A percentile compares a stretch with the other conserved stretches of the same genome.
phyloP scores from a whole-genome alignment of 345 rosid species.

The Alliaria petiolata region DNA sequence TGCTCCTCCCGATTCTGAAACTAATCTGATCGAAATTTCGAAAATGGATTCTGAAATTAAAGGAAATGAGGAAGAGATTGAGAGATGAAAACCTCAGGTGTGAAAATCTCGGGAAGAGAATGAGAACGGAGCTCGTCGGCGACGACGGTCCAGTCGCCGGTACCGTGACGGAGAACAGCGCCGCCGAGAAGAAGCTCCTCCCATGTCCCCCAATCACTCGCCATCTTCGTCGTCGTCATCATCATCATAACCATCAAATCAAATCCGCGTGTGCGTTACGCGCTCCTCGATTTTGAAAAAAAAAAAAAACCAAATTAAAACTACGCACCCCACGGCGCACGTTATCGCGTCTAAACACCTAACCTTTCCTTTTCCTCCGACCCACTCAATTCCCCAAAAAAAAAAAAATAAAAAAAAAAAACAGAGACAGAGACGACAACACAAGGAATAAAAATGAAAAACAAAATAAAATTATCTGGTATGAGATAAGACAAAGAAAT shows the following conservation, averaged over 20 bases:
- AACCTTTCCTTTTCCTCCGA: constrained; percentile 6
- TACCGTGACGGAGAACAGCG: constrained; percentile 88
- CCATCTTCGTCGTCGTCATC: constrained; percentile 10
- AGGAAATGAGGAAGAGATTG: background rate
- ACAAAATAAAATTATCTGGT: background rate
- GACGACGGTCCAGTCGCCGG: constrained; percentile 67
- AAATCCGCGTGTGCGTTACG: constrained; percentile 27
- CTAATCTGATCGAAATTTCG: background rate
- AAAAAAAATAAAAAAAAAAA: background rate
- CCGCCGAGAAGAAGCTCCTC: constrained; percentile 85
- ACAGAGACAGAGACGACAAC: background rate
- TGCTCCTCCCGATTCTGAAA: background rate
- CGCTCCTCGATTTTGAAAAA: constrained; percentile 19
- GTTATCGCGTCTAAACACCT: constrained; percentile 14
- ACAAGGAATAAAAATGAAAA: background rate
- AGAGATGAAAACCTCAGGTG: constrained; percentile 59
- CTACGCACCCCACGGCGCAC: constrained; percentile 31
- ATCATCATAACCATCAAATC: constrained; percentile 11
- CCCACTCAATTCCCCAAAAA: background rate
- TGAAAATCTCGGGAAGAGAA: constrained; percentile 43
- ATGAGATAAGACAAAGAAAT: constrained; percentile 7
- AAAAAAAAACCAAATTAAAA: background rate
- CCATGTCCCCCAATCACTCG: constrained; percentile 80
- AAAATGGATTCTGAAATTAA: background rate
- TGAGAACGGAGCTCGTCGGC: constrained; percentile 79